Evolutionary conservation across 345 rosid genomes (phyloP), one percentile per base, ranked within the genome.

Genomic region (Eucalyptus coolabah): DNA sequence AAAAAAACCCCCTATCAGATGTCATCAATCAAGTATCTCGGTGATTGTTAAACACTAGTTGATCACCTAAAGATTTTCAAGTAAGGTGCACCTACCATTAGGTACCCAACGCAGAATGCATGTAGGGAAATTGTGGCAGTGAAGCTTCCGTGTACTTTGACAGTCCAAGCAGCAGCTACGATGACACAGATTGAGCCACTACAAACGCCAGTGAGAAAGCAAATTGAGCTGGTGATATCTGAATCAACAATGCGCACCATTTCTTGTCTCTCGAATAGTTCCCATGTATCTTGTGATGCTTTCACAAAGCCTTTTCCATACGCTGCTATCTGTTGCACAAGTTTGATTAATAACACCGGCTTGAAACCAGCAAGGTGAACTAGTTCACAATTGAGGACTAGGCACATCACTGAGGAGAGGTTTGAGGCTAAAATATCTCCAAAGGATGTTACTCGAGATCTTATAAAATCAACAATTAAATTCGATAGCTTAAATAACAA

Each of bases 231-330:
- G 81, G 97, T 94, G 87, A 98, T 96, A 94, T 98, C 99, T 7
- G 97, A 92, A 87, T 97, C 99, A 16, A 98, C 95, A 5, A 97
- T 94, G 54, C 34, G 6, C 89, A 86, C 98, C 95, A 98, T 96
- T 50, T 94, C 89, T 86, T 60, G 94, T 89, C 92, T 92, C 91
- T 93, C 92, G 85, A 97, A 97, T 44, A 95, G 95, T 87, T 88
- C 93, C 99, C 99, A 98, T 2, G 98, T 95, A 88, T 98, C 99
- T 88, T 95, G 96, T 59, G 99, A 97, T 47, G 99, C 99, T 91
- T 89, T 93, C 92, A 97, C 99, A 89, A 98, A 98, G 32, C 96
- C 96, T 92, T 98, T 98, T 77, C 99, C 99, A 81, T 96, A 97
- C 11, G 98, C 97, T 86, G 99, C 98, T 93, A 96, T 93, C 99